Evolutionary conservation across 495 filamentous ascomycete species (phyloP).

Genomic region (Aspergillus incahuasiensis): DNA sequence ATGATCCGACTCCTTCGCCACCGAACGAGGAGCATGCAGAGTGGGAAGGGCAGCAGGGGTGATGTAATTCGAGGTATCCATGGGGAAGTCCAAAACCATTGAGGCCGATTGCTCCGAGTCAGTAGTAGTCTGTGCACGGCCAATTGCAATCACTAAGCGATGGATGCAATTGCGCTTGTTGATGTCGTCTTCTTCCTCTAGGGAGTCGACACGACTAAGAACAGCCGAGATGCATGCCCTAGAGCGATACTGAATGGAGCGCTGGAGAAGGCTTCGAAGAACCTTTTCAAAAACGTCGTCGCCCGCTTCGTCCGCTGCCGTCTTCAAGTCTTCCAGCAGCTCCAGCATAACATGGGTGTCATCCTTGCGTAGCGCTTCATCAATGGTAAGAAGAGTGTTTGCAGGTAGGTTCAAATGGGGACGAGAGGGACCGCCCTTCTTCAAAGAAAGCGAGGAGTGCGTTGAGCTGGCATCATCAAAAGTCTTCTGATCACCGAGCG

Average conservation of each 20-base stretch:
- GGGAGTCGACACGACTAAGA: slow-evolving; percentile 57
- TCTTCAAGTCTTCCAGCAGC: slow-evolving; percentile 54
- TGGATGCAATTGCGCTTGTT: slow-evolving; percentile 93
- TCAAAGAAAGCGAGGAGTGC: slow-evolving; percentile 65
- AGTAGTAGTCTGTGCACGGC: slow-evolving; percentile 63
- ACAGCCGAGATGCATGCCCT: slow-evolving; percentile 64
- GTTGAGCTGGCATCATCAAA: slow-evolving; percentile 67
- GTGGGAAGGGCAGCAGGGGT: slow-evolving; percentile 69
- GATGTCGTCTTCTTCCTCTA: slow-evolving; percentile 86
- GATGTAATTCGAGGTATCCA: slow-evolving; percentile 61
- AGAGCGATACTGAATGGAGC: slow-evolving; percentile 69
- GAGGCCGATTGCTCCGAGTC: slow-evolving; percentile 41
- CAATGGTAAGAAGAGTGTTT: slow-evolving; percentile 63
- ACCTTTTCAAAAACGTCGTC: slow-evolving; percentile 53
- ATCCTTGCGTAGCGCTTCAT: slow-evolving; percentile 73
- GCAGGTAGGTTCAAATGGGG: slow-evolving; percentile 65
- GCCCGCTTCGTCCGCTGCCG: slow-evolving; percentile 44
- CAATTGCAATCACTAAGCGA: slow-evolving; percentile 83
- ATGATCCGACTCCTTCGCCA: slow-evolving; percentile 51
- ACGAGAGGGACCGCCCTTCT: slow-evolving; percentile 63
- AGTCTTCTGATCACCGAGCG: slow-evolving; percentile 65
- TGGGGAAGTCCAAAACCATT: slow-evolving; percentile 44
- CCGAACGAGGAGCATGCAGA: slow-evolving; percentile 52
- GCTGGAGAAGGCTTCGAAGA: slow-evolving; percentile 75
- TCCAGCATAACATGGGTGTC: slow-evolving; percentile 57